These are phyloP conservation scores for Phytophthora tentaculata DNA, from an alignment of 352 stramenopile genomes.

Conservation along the genomic window DNA sequence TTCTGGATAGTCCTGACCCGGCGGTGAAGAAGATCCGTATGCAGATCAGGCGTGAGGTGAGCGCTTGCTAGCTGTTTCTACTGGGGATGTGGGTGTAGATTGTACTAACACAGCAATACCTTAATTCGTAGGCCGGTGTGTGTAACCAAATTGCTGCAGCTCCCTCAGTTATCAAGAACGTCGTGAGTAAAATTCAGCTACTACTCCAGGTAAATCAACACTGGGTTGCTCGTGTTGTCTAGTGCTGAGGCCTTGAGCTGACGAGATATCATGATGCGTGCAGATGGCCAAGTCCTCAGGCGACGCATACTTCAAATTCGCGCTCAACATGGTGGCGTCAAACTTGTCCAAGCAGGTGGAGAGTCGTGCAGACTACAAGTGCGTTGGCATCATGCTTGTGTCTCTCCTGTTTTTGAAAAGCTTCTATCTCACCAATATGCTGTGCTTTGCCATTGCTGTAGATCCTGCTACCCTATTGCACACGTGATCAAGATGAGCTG, in stretches of 20 bases:
- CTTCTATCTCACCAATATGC: constrained; percentile 1
- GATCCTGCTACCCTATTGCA: constrained; percentile 72
- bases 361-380: constrained; percentile 82
- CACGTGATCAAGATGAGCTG: constrained; percentile 84
- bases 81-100: background rate
- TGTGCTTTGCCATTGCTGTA: constrained; percentile 16
- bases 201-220: constrained; percentile 61
- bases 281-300: constrained; percentile 62
- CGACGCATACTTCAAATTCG: constrained; percentile 73
- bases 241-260: background rate
- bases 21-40: constrained; percentile 71
- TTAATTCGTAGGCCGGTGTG: constrained; percentile 51
- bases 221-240: background rate
- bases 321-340: constrained; percentile 70
- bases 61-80: background rate
- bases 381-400: constrained; percentile 16
- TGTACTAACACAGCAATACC: background rate
- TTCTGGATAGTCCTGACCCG: constrained; percentile 56
- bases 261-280: no score
- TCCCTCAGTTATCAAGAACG: constrained; percentile 63
- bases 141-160: constrained; percentile 84
- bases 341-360: constrained; percentile 77
- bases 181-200: constrained; percentile 74
- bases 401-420: background rate
- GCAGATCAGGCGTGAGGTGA: constrained; percentile 70